Conservation (phyloP, 2,329 filamentous ascomycete genomes). For the Xylaria sp. region DNA sequence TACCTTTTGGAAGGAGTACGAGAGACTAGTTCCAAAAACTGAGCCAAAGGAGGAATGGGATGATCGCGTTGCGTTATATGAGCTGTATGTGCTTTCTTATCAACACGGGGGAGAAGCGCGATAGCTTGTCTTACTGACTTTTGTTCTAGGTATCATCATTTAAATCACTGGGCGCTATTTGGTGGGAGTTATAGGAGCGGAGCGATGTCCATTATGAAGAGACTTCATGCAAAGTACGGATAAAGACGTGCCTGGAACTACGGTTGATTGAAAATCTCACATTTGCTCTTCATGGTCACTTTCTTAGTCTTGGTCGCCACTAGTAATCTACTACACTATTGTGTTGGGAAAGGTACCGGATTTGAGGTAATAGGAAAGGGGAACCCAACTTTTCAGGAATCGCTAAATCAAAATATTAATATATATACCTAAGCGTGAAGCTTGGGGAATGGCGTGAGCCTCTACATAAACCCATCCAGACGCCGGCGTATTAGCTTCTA, state of each 20-base stretch:
- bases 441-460: background rate
- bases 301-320: background rate
- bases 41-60: conserved; percentile 85
- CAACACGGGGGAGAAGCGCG: background rate
- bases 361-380: background rate
- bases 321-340: background rate
- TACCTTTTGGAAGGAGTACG: conserved; percentile 81
- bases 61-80: conserved; percentile 84
- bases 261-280: background rate
- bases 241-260: conserved; percentile 30
- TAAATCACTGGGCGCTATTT: conserved; percentile 90
- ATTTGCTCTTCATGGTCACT: background rate
- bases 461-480: background rate
- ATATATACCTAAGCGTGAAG: background rate
- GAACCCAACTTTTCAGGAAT: background rate
- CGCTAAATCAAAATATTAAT: background rate
- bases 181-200: conserved; percentile 80
- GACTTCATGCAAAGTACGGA: conserved; percentile 77
- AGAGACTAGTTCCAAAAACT: conserved; percentile 76
- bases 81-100: conserved; percentile 68
- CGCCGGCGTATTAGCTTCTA: conserved; percentile 4
- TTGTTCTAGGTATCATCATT: conserved; percentile 77
- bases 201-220: conserved; percentile 82
- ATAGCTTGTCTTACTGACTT: conserved; percentile 16
- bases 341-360: background rate